A percentile compares a stretch with the other conserved stretches of the same genome.
Evolutionary conservation across 2,329 filamentous ascomycete species (phyloP).

Genomic region (Pseudogymnoascus sp.): DNA sequence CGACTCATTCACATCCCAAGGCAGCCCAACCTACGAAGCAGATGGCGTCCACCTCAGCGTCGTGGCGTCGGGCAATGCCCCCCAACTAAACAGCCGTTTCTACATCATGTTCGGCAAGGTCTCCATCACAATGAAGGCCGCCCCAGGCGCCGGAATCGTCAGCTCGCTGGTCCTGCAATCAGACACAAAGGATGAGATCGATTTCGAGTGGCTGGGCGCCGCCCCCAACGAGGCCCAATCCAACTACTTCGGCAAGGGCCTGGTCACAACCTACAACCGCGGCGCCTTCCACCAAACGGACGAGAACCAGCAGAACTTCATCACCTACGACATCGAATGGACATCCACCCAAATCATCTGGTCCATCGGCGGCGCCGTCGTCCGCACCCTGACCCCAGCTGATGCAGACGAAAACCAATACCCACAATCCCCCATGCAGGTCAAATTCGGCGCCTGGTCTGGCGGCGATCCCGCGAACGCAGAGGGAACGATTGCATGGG

Average conservation of each 20-base stretch:
- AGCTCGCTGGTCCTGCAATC: constrained; percentile 88
- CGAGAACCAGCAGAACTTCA: constrained; percentile 64
- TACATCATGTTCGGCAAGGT: constrained; percentile 99
- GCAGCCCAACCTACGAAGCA: constrained; percentile 62
- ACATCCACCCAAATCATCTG: constrained; percentile 77
- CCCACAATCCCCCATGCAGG: constrained; percentile 89
- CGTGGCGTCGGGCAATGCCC: constrained; percentile 67
- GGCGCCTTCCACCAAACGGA: constrained; percentile 66
- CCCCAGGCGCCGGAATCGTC: constrained; percentile 84
- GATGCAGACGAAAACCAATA: constrained; percentile 69
- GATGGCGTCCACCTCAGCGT: constrained; percentile 81
- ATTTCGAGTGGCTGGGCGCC: constrained; percentile 90
- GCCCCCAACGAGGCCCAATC: constrained; percentile 73
- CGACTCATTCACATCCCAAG: constrained; percentile 65
- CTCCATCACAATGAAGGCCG: constrained; percentile 75
- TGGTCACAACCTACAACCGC: constrained; percentile 77
- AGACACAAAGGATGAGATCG: constrained; percentile 89
- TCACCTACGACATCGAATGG: constrained; percentile 91
- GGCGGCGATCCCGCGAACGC: constrained; percentile 74
- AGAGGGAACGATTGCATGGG: constrained; percentile 81
- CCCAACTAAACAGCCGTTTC: constrained; percentile 81
- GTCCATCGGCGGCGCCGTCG: constrained; percentile 69
- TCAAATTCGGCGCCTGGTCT: constrained; percentile 88
- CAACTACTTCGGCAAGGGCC: constrained; percentile 95
- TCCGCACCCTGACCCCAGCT: constrained; percentile 64